These are phyloP conservation scores for Apiospora malaysiana DNA, from an alignment of 2,329 filamentous ascomycete genomes.

Conservation along the genomic window DNA sequence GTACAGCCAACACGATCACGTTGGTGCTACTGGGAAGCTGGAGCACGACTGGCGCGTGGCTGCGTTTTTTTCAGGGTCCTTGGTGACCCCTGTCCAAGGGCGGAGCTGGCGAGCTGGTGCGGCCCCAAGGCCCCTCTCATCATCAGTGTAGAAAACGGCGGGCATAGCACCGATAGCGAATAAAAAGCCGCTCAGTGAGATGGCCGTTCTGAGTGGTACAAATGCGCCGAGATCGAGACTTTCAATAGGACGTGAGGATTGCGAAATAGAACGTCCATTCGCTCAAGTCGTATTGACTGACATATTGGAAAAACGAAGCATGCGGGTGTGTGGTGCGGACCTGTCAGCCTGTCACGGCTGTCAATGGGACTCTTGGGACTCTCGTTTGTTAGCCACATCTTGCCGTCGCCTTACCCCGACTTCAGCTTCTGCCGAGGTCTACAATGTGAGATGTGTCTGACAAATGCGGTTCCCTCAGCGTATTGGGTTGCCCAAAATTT, in stretches of 20 bases:
- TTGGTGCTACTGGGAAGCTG: background rate
- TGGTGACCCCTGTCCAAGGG: constrained; percentile 1
- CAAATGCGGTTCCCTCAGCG: background rate
- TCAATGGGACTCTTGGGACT: background rate
- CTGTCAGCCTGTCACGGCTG: background rate
- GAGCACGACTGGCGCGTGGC: background rate
- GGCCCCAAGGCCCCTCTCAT: background rate
- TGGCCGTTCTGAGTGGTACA: background rate
- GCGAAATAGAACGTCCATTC: background rate
- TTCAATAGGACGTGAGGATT: background rate
- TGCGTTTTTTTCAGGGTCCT: constrained; percentile 13
- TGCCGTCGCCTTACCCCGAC: background rate
- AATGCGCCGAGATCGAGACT: background rate
- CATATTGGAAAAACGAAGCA: background rate
- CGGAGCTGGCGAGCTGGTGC: constrained; percentile 11
- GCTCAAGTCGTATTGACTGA: background rate
- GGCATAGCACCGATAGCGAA: constrained; percentile 12
- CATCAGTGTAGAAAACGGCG: constrained; percentile 4
- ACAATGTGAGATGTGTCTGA: background rate
- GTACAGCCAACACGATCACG: constrained; percentile 4
- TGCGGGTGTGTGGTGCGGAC: background rate
- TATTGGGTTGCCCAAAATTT: background rate
- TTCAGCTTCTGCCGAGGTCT: constrained; percentile 10
- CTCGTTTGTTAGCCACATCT: background rate
- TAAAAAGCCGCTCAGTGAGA: background rate